phyloP scores from a whole-genome alignment of 371 early-diverging fungal species.

The Apophysomyces sp. region DNA sequence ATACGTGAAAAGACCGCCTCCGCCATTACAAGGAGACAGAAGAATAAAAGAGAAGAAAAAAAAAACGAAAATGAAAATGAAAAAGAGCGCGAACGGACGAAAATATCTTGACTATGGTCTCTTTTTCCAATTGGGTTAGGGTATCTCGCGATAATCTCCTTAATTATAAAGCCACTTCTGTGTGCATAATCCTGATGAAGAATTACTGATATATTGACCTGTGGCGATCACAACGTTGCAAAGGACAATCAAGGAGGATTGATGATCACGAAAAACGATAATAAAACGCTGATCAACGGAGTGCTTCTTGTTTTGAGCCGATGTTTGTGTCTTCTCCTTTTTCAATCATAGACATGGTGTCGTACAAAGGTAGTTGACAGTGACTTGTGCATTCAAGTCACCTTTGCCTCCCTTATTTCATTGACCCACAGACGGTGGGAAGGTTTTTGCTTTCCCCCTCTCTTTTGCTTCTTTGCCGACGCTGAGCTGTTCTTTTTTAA shows the following conservation, averaged over 20 bases:
- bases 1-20: not conserved
- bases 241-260: too few relatives aligned
- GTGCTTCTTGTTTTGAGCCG: too few relatives aligned
- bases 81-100: not conserved
- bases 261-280: too few relatives aligned
- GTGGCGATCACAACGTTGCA: too few relatives aligned
- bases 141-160: not conserved
- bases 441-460: not conserved
- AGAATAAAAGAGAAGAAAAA: not conserved
- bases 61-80: not conserved
- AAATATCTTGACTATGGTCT: not conserved
- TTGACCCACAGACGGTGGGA: not conserved
- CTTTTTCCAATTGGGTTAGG: not conserved
- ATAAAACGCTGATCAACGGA: too few relatives aligned
- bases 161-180: too few relatives aligned
- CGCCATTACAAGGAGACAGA: not conserved
- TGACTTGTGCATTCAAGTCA: not conserved
- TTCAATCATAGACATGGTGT: not conserved
- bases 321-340: not conserved
- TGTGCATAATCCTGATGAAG: too few relatives aligned
- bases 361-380: not conserved
- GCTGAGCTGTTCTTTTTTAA: not conserved
- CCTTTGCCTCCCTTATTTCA: not conserved
- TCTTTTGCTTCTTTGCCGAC: not conserved
- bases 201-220: too few relatives aligned